Percentiles rank a stretch among this genome's conserved stretches.
Evolutionary conservation across 2,329 filamentous ascomycete genomes (phyloP).

Genomic region (Malbranchea zuffiana): DNA sequence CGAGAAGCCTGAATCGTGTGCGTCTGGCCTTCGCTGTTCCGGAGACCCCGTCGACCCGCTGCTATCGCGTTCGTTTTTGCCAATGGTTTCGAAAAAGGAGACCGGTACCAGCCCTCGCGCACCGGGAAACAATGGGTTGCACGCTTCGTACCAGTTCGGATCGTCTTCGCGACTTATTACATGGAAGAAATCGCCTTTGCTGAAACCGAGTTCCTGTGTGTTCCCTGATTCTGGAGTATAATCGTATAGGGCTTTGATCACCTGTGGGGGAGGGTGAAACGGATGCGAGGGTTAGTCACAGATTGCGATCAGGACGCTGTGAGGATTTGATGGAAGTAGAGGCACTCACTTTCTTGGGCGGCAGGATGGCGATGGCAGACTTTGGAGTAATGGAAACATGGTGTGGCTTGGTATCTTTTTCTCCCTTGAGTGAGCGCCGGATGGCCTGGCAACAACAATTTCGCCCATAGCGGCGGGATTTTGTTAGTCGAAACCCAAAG

Average conservation of each 20-base stretch:
- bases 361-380: constrained; percentile 75
- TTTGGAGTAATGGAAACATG: constrained; percentile 73
- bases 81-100: constrained; percentile 82
- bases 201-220: constrained; percentile 75
- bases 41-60: constrained; percentile 52
- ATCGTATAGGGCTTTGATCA: constrained; percentile 94
- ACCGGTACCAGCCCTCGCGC: constrained; percentile 88
- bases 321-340: constrained; percentile 15
- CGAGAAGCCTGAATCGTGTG: constrained; percentile 86
- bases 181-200: constrained; percentile 93
- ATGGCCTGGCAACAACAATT: constrained; percentile 48
- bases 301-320: constrained; percentile 9
- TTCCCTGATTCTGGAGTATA: constrained; percentile 60
- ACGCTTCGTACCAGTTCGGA: constrained; percentile 93
- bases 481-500: constrained; percentile 9
- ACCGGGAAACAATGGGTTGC: constrained; percentile 76
- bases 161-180: constrained; percentile 95
- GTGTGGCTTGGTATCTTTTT: constrained; percentile 60
- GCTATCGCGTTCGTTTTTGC: constrained; percentile 85
- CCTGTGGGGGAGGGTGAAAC: constrained; percentile 34
- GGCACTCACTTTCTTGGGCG: constrained; percentile 72
- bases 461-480: constrained; percentile 3
- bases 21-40: constrained; percentile 37
- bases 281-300: not conserved
- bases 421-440: constrained; percentile 80